A percentile compares a stretch with the other conserved stretches of the same genome.
phyloP scores from a whole-genome alignment of 2,329 filamentous ascomycete species.

The Phoma sp. region DNA sequence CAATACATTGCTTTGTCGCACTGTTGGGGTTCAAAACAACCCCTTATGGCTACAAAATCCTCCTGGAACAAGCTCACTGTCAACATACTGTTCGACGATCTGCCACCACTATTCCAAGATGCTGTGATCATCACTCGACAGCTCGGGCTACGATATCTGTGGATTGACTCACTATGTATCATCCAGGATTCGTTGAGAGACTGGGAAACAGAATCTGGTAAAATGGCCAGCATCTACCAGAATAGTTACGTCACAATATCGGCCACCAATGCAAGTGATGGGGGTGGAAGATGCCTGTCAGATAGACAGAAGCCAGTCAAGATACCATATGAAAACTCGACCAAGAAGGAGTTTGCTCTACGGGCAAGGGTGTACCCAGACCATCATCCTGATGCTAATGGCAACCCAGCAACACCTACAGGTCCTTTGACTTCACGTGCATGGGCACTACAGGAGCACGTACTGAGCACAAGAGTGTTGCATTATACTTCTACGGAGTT shows the following conservation, averaged over 20 bases:
- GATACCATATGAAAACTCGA: constrained; percentile 34
- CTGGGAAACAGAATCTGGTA: constrained; percentile 43
- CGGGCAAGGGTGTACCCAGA: constrained; percentile 34
- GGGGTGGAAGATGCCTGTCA: constrained; percentile 26
- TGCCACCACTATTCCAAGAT: constrained; percentile 37
- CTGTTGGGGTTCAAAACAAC: constrained; percentile 38
- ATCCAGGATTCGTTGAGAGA: constrained; percentile 42
- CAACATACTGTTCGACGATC: constrained; percentile 33
- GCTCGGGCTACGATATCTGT: constrained; percentile 42
- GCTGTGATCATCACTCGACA: constrained; percentile 41
- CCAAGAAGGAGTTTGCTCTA: constrained; percentile 31
- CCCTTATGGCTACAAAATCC: constrained; percentile 35
- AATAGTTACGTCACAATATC: constrained; percentile 42
- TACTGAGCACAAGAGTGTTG: constrained; percentile 39
- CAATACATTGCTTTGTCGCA: constrained; percentile 42
- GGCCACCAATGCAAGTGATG: constrained; percentile 33
- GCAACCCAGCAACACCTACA: constrained; percentile 30
- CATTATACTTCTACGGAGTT: constrained; percentile 43
- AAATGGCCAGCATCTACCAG: constrained; percentile 45
- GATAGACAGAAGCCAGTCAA: constrained; percentile 37
- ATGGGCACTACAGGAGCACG: constrained; percentile 45
- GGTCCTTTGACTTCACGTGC: constrained; percentile 37
- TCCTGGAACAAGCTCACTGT: constrained; percentile 34
- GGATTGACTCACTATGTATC: constrained; percentile 46
- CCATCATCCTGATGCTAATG: constrained; percentile 34